Evolutionary conservation across 192 early-diverging fungal genomes (phyloP), one percentile per base, ranked within the genome.

Genomic region (Chytriomyces sp.): DNA sequence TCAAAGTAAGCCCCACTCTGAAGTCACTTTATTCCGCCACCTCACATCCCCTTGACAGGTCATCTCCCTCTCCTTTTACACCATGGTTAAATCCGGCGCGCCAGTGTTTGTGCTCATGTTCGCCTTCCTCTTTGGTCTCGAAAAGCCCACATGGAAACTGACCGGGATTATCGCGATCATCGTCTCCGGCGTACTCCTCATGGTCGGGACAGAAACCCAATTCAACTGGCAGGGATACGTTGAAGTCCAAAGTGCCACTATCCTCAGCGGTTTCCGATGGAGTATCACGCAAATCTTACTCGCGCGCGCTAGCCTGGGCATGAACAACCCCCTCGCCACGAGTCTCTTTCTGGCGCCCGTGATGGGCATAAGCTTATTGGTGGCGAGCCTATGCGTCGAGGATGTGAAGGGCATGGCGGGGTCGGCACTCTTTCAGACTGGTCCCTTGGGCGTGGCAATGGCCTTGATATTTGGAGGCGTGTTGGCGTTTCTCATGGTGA

Each of bases 31-130:
- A 19, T 7, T 40, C 37, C 38, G 3, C 39, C 63, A 62, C 28
- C 26, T 7, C 39, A 30, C 14, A 40, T 33, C 41, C 7, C 4
- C 17, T 33, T 17, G 30, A 69, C 60, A 84, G 79, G 88, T 88
- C 39, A 93, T 98, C 33, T 91, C 96, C 7, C 86, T 98, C 38
- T 89, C 93, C 1, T 96, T 98, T 73, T 94, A 95, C 82, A 98
- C 90, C 79, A 86, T 86, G 84, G 81, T 86, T 49, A 86, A 86
- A 69, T 82, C 81, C 26, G 81, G 73, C 5, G 81, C 84, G 19
- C 84, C 84, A 8, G 84, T 86, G 7, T 86, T 86, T 70, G 78
- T 86, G n/a, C 84, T 98, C 31, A 66, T 98, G 17, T 98, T 98
- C 78, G 93, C 96, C 2, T 94, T 95, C 64, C 67, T 91, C 2